Percentiles rank a stretch among this genome's conserved stretches.
These are phyloP conservation scores for Globisporangium nodosum DNA, from an alignment of 352 stramenopile genomes.

Conservation along the genomic window DNA sequence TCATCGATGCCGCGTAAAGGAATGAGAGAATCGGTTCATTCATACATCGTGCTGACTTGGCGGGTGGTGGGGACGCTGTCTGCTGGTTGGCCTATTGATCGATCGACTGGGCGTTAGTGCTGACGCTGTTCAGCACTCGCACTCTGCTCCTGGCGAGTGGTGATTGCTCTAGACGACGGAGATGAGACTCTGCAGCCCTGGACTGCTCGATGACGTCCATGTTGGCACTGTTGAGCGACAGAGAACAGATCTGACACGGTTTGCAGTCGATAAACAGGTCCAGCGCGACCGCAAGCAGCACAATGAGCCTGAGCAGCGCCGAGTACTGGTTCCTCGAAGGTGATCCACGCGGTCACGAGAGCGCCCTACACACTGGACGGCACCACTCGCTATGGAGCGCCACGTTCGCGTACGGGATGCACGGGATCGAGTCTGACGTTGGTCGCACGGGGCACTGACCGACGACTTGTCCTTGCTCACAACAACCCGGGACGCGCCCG, in stretches of 20 bases:
- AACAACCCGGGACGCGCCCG: background rate
- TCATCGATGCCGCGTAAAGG: conserved; percentile 15
- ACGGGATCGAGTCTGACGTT: conserved; percentile 20
- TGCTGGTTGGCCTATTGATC: background rate
- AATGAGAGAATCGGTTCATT: background rate
- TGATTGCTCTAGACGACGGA: conserved; percentile 6
- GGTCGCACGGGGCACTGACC: conserved; percentile 10
- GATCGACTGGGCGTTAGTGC: background rate
- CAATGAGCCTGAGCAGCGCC: conserved; percentile 20
- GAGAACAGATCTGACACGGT: conserved; percentile 9
- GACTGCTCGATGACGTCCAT: conserved; percentile 18
- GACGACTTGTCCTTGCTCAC: conserved; percentile 7
- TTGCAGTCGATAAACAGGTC: conserved; percentile 28
- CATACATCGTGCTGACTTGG: no score
- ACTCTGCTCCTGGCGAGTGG: conserved; percentile 10
- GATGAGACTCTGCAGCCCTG: background rate
- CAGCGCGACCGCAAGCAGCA: conserved; percentile 20
- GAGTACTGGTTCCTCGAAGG: conserved; percentile 22
- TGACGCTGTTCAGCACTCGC: background rate
- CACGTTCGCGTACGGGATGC: conserved; percentile 13
- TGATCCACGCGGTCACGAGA: conserved; percentile 21
- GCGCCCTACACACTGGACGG: conserved; percentile 13
- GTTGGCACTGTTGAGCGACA: conserved; percentile 22
- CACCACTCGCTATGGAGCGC: conserved; percentile 21
- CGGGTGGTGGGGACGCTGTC: no score